Percentiles rank a stretch among this genome's conserved stretches.
Conservation (phyloP, 148 eudicot species). For the Chenopodium suecicum region DNA sequence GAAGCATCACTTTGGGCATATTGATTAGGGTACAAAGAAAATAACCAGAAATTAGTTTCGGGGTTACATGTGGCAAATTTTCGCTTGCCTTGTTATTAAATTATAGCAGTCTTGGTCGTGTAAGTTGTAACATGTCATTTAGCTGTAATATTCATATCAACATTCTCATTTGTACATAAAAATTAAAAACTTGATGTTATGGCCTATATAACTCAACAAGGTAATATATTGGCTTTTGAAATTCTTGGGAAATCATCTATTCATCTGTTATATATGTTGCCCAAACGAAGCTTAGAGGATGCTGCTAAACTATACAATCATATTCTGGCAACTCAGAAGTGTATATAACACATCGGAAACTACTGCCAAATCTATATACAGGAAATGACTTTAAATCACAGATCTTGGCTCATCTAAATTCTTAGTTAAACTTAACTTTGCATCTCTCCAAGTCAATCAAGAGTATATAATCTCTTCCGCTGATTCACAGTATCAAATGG, state of each 20-base stretch:
- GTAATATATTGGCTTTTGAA: not conserved
- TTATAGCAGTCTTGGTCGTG: not conserved
- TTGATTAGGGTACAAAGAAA: not conserved
- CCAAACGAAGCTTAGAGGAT: not conserved
- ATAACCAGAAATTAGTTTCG: constrained; percentile 7
- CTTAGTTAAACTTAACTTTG: not conserved
- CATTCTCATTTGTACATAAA: constrained; percentile 15
- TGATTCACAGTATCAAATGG: not conserved
- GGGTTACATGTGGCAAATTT: not conserved
- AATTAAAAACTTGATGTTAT: not conserved
- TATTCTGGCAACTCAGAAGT: not conserved
- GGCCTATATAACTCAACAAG: not conserved
- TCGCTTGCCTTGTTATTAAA: not conserved
- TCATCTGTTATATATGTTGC: not conserved
- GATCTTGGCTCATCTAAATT: not conserved
- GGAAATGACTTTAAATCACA: not conserved
- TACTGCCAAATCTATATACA: not conserved
- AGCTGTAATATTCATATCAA: not conserved
- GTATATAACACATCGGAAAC: not conserved
- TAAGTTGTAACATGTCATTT: not conserved
- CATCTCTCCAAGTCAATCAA: not conserved
- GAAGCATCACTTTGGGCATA: constrained; percentile 28
- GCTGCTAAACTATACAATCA: too few relatives aligned
- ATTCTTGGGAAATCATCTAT: not conserved
- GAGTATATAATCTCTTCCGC: not conserved